phyloP scores from a whole-genome alignment of 2,329 filamentous ascomycete genomes.

The Pseudogymnoascus sp. region DNA sequence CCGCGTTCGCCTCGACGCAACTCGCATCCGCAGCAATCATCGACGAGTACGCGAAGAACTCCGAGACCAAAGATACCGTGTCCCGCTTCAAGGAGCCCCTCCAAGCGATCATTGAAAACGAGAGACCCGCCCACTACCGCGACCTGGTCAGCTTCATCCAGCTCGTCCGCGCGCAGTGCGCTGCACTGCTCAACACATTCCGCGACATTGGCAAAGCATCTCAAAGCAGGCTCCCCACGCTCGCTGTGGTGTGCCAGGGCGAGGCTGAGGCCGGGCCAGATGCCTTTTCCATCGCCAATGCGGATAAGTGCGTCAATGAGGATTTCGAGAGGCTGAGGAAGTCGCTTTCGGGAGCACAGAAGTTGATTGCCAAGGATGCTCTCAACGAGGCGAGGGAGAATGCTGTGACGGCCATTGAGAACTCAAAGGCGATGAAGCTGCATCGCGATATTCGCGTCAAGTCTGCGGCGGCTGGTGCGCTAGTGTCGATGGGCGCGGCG shows the following conservation, averaged over 20 bases:
- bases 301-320: constrained; percentile 75
- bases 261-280: constrained; percentile 85
- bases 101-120: constrained; percentile 68
- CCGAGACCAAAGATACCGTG: constrained; percentile 39
- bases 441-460: constrained; percentile 78
- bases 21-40: constrained; percentile 74
- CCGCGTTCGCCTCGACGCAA: constrained; percentile 76
- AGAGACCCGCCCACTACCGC: constrained; percentile 73
- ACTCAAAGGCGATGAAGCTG: constrained; percentile 70
- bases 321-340: constrained; percentile 88
- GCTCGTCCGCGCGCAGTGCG: constrained; percentile 82
- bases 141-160: constrained; percentile 87
- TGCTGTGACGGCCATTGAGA: constrained; percentile 63
- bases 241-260: constrained; percentile 89
- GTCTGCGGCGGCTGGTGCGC: constrained; percentile 75
- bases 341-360: constrained; percentile 77
- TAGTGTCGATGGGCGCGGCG: constrained; percentile 78
- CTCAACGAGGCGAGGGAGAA: constrained; percentile 68
- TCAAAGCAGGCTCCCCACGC: constrained; percentile 61
- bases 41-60: constrained; percentile 74
- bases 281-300: constrained; percentile 81
- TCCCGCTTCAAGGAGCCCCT: constrained; percentile 56
- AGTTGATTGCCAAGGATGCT: constrained; percentile 72
- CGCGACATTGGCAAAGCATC: constrained; percentile 80
- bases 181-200: constrained; percentile 84